Base-by-base conservation (phyloP, 495 filamentous ascomycete species). In the Penicillium crystallinum region DNA sequence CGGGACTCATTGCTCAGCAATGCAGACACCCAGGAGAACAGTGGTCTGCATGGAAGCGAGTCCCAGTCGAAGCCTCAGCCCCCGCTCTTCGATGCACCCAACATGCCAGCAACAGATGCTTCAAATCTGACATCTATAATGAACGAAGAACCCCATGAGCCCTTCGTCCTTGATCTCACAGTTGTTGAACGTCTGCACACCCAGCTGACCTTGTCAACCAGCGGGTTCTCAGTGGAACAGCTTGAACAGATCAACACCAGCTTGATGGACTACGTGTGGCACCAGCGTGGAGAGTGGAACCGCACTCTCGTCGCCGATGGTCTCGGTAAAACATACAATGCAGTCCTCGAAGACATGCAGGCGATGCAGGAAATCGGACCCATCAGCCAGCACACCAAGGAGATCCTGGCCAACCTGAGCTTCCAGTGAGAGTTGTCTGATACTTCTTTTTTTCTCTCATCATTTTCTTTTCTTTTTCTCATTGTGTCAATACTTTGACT, bases 211-310 rank as follows among this genome's bases (percentile, higher is more conserved):
- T 65, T 79, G 14, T 76, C 78, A 27, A 88, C 87, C 7, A 86
- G 85, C 36, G 91, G 91, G 0, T 91, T 83, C 70, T 87, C 82
- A 2, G 84, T 98, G 34, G 93, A 97, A 70, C 95, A 98, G 65
- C 76, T 98, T 25, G 92, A 97, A 72, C 91, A 96, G 66, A 82
- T 95, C 64, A 89, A 90, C 63, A 83, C 91, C n/a, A 83, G 81
- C 49, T 70, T 96, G 60, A 97, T 97, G 92, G 85, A 91, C 53
- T 80, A 81, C 36, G 74, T 97, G 12, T 98, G 93, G 93, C 79
- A 76, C 51, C 77, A 74, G 49, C 80, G 89, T 35, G 77, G 80
- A 46, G 84, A 95, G 58, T 91, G 85, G 79, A 89, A 97, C 68
- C 81, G 93, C 15, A 85, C 80, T 59, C 70, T 69, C 46, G 89